Conservation (phyloP, 345 rosid genomes). For the Dipteronia dyeriana region DNA sequence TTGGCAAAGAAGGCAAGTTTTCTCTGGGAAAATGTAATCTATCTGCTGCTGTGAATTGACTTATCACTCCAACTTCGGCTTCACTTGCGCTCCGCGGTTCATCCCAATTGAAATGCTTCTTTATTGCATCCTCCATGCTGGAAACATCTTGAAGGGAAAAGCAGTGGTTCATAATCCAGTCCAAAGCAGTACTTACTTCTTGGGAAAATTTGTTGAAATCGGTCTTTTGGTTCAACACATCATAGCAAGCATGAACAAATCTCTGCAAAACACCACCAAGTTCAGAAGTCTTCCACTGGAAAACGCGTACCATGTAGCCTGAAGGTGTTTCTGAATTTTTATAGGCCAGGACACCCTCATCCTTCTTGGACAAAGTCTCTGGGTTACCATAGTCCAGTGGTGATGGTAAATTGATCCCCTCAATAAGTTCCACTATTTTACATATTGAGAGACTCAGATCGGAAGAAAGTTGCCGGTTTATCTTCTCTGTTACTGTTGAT, state of each 20-base stretch:
- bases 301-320: slow-evolving; percentile 69
- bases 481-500: slow-evolving; percentile 25
- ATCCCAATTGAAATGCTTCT: slow-evolving; percentile 71
- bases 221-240: slow-evolving; percentile 56
- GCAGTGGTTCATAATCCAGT: slow-evolving; percentile 87
- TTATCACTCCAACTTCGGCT: slow-evolving; percentile 45
- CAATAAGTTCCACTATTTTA: slow-evolving; percentile 68
- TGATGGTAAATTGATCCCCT: slow-evolving; percentile 50
- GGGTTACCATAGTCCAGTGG: slow-evolving; percentile 23
- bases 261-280: slow-evolving; percentile 48
- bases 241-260: slow-evolving; percentile 69
- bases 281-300: slow-evolving; percentile 93
- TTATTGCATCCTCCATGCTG: slow-evolving; percentile 74
- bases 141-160: slow-evolving; percentile 94
- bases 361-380: slow-evolving; percentile 38
- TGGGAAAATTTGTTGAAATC: slow-evolving; percentile 56
- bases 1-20: slow-evolving; percentile 19
- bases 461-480: slow-evolving; percentile 27
- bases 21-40: slow-evolving; percentile 22
- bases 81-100: slow-evolving; percentile 66
- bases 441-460: slow-evolving; percentile 56
- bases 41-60: slow-evolving; percentile 44
- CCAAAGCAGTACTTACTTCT: slow-evolving; percentile 63
- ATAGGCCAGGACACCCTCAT: slow-evolving; percentile 36
- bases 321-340: slow-evolving; percentile 53